Conservation (phyloP, 805 yeast genomes). For the Metschnikowia cerradonensis region DNA sequence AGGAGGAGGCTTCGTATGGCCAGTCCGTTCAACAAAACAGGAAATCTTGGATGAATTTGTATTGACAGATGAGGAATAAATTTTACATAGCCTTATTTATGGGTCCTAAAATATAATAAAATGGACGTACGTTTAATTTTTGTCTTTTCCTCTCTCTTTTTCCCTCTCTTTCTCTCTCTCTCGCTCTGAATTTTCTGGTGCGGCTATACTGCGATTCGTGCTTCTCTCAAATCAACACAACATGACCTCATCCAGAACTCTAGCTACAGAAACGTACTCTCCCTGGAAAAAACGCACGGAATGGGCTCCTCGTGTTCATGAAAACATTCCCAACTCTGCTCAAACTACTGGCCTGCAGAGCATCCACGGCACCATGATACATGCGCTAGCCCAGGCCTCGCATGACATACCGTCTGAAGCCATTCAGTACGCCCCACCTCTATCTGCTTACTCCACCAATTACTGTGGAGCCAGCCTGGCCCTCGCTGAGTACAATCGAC, state of each 20-base stretch:
- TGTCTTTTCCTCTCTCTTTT: no score
- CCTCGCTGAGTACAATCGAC: conserved; percentile 22
- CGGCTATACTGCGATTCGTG: not conserved
- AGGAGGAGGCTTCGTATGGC: conserved; percentile 30
- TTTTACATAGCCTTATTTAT: not conserved
- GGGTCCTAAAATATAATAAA: not conserved
- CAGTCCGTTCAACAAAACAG: conserved; percentile 29
- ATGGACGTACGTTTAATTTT: no score
- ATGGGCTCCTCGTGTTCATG: conserved; percentile 15
- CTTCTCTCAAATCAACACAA: not conserved
- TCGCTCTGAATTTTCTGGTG: not conserved
- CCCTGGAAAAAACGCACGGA: conserved; percentile 11
- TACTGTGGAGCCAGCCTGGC: conserved; percentile 22
- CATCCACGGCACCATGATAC: conserved; percentile 6
- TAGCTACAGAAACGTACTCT: conserved; percentile 2
- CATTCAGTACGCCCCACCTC: conserved; percentile 44
- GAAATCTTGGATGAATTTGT: conserved; percentile 47
- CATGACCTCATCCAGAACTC: conserved; percentile 7
- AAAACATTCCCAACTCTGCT: not conserved
- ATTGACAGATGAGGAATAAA: conserved; percentile 33
- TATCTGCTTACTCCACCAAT: conserved; percentile 52
- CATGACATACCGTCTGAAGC: conserved; percentile 14
- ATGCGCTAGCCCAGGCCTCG: conserved; percentile 11
- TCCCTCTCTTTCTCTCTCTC: not conserved
- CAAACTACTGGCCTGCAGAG: not conserved